phyloP scores from a whole-genome alignment of 768 basidiomycete species.

The Tricholoma bakamatsutake region DNA sequence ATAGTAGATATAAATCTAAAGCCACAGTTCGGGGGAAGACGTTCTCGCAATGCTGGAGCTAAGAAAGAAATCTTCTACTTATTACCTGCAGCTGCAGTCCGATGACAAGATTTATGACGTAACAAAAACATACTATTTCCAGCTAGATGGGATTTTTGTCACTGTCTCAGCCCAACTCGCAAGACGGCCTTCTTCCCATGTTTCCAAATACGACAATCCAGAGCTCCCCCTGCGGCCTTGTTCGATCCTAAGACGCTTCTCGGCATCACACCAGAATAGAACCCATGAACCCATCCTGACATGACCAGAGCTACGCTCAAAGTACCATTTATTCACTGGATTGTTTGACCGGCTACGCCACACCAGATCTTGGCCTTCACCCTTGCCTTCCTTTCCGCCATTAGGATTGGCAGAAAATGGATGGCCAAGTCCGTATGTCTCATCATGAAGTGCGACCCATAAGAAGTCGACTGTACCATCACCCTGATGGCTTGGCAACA shows the following conservation, averaged over 20 bases:
- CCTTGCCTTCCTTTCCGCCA: constrained; percentile 84
- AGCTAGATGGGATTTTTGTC: constrained; percentile 70
- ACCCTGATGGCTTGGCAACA: constrained; percentile 90
- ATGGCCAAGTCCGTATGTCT: constrained; percentile 94
- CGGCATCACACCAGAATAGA: constrained; percentile 98
- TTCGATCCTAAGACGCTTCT: constrained; percentile 72
- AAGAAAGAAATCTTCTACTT: too few species aligned
- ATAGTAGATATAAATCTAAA: background rate
- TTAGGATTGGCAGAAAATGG: constrained; percentile 94
- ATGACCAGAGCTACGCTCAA: constrained; percentile 91
- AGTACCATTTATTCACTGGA: constrained; percentile 99
- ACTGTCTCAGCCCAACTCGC: constrained; percentile 63
- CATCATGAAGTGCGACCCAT: constrained; percentile 98
- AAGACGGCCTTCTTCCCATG: constrained; percentile 72
- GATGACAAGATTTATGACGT: too few species aligned
- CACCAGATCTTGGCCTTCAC: constrained; percentile 90
- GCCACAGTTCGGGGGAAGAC: background rate
- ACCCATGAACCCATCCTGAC: constrained; percentile 82
- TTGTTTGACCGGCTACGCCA: constrained; percentile 94
- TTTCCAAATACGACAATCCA: constrained; percentile 66
- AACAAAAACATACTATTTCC: too few species aligned
- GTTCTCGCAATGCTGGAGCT: too few species aligned
- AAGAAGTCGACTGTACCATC: constrained; percentile 99
- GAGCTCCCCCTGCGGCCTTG: constrained; percentile 58
- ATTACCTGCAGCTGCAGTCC: too few species aligned